Evolutionary conservation across 768 basidiomycete species (phyloP).

Genomic region (Tremella yokohamensis): DNA sequence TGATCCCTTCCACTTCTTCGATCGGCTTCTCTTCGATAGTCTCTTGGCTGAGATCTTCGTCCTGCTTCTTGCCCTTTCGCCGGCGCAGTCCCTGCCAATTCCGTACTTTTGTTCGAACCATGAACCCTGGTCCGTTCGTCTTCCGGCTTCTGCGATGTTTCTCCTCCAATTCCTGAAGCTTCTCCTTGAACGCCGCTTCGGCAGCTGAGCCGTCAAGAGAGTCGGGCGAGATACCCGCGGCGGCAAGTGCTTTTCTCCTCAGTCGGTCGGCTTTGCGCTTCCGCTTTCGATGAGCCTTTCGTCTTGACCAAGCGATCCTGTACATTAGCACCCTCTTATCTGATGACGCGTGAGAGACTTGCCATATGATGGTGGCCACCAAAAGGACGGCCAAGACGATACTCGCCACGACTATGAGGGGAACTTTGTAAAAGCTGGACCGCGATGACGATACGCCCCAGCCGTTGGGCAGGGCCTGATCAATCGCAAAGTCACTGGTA

Average conservation of each 20-base stretch:
- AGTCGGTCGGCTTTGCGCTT: conserved; percentile 39
- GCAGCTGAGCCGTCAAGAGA: conserved; percentile 20
- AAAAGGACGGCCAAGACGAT: conserved; percentile 42
- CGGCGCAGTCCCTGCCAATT: conserved; percentile 28
- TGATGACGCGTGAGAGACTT: conserved; percentile 10
- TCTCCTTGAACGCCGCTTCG: conserved; percentile 30
- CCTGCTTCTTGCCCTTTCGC: conserved; percentile 15
- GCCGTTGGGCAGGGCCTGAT: conserved; percentile 38
- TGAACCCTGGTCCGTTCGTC: conserved; percentile 16
- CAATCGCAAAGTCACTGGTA: conserved; percentile 28
- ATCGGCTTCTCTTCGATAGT: conserved; percentile 21
- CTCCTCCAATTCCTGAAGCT: conserved; percentile 32
- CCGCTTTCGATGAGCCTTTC: conserved; percentile 37
- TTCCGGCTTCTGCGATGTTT: conserved; percentile 28
- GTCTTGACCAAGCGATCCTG: conserved; percentile 41
- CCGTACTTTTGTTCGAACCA: conserved; percentile 33
- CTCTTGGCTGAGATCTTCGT: conserved; percentile 8
- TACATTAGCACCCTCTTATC: neutral
- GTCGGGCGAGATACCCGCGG: conserved; percentile 34
- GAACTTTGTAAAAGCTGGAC: conserved; percentile 45
- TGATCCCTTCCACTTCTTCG: conserved; percentile 8
- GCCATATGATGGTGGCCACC: conserved; percentile 39
- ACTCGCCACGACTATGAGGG: conserved; percentile 44
- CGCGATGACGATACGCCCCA: conserved; percentile 45
- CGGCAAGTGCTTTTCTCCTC: conserved; percentile 35